phyloP scores from a whole-genome alignment of 106 monocot genomes.

The Chionographis japonica region DNA sequence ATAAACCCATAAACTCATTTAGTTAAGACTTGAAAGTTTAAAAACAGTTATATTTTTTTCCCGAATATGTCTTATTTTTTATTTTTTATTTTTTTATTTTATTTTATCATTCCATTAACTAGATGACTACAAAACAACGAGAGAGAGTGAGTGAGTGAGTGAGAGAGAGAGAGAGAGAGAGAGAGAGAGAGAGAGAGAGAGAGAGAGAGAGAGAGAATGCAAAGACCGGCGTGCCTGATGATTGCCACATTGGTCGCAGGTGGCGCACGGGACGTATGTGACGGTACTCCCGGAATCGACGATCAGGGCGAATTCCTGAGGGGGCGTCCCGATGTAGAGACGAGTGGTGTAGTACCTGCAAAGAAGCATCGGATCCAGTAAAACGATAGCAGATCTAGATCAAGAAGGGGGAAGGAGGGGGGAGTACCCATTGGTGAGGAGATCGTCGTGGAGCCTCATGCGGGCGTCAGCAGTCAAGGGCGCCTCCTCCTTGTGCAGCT shows the following conservation, averaged over 20 bases:
- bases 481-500: constrained; percentile 23
- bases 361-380: too few relatives aligned
- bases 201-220: background rate
- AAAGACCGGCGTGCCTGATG: constrained; percentile 41
- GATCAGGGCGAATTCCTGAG: constrained; percentile 67
- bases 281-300: constrained; percentile 77
- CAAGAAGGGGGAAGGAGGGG: background rate
- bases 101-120: too few relatives aligned
- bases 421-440: constrained; percentile 68
- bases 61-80: too few relatives aligned
- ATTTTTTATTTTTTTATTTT: too few relatives aligned
- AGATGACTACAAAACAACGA: too few relatives aligned
- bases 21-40: too few relatives aligned
- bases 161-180: background rate
- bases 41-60: too few relatives aligned
- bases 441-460: constrained; percentile 77
- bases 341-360: constrained; percentile 67
- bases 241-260: constrained; percentile 63
- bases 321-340: constrained; percentile 65
- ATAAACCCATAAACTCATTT: too few relatives aligned
- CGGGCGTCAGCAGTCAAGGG: constrained; percentile 26
- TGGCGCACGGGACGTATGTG: constrained; percentile 73
- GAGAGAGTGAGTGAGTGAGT: too few relatives aligned
- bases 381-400: background rate
- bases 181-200: too few relatives aligned